These are phyloP conservation scores for Claviceps sp. DNA, from an alignment of 2,329 filamentous ascomycete species.

Conservation along the genomic window DNA sequence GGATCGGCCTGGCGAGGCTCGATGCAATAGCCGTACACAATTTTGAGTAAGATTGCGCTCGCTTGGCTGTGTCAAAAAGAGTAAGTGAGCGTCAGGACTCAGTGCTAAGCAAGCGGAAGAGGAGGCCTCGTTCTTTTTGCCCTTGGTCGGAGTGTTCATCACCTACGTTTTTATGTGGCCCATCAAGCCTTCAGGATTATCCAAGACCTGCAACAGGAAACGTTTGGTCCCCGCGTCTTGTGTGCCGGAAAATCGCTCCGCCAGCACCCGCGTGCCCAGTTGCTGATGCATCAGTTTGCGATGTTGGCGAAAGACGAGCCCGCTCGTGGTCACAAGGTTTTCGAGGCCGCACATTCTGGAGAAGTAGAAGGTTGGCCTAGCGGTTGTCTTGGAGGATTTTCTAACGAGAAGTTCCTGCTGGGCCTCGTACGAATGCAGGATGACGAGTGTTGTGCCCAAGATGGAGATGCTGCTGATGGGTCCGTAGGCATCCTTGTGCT, in stretches of 20 bases:
- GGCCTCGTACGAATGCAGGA: slow-evolving; percentile 24
- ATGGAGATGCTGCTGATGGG: slow-evolving; percentile 23
- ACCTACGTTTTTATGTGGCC: not conserved
- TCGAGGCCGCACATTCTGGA: not conserved
- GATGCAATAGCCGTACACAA: slow-evolving; percentile 16
- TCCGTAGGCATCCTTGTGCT: slow-evolving; percentile 24
- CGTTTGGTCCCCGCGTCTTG: not conserved
- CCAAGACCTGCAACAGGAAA: not conserved
- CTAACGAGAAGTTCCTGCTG: slow-evolving; percentile 26
- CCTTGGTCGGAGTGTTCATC: too few relatives aligned
- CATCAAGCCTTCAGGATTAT: not conserved
- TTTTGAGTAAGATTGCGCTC: not conserved
- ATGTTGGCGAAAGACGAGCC: not conserved
- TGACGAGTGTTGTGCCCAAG: slow-evolving; percentile 25
- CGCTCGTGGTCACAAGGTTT: not conserved
- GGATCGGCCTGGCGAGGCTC: slow-evolving; percentile 11
- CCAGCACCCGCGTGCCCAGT: not conserved
- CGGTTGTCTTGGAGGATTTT: slow-evolving; percentile 21
- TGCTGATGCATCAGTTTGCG: not conserved
- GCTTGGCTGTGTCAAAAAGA: not conserved
- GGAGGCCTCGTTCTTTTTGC: not conserved
- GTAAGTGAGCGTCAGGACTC: too few relatives aligned
- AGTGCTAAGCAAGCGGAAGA: not conserved
- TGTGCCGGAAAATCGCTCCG: not conserved
- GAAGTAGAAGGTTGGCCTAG: slow-evolving; percentile 13